Evolutionary conservation across 2,329 filamentous ascomycete genomes (phyloP), one percentile per base, ranked within the genome.

Genomic region (Colletotrichum costaricense): DNA sequence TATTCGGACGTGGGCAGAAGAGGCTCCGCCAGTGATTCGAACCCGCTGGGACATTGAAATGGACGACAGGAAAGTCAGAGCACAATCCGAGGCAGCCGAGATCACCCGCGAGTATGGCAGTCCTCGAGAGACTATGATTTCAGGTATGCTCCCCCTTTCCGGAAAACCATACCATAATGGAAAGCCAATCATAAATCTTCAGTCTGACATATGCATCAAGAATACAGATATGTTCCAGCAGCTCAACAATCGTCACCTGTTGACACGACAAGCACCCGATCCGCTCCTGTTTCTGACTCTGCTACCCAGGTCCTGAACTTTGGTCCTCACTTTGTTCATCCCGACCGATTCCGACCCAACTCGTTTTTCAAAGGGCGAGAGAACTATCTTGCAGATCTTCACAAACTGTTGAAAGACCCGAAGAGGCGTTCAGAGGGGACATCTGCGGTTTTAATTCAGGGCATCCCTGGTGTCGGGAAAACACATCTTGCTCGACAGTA

Each of bases 401-500:
- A 93, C 76, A 84, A 82, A 63, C 88, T 91, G 78, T 82, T 94
- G 4, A 89, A 86, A 77, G 89, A 92, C 76, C 83, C 84, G 33
- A 87, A 87, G 75, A 86, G 86, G 75, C 84, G 90, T 49, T 84
- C 85, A 8, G 82, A 88, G 58, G 90, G 91, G 19, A 91, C 91
- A 1, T 89, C 89, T 28, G 90, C 91, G 1, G 91, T 92, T 2
- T 82, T 94, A 9, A 86, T 94, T 12, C 89, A 90, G 75, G 90
- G 90, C 46, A 88, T 91, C 52, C 89, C 91, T 2, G 92, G 92
- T 2, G 89, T 89, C 16, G 92, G 92, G 2, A 94, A 94, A 80
- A 91, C 91, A 1, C 92, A 93, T 77, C 82, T 94, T 16, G 91
- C 91, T 33, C 86, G 92, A 4, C 86, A 94, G 79, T 94, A 93